phyloP scores from a whole-genome alignment of 2,329 filamentous ascomycete genomes.

The Epichloe uncinata region DNA sequence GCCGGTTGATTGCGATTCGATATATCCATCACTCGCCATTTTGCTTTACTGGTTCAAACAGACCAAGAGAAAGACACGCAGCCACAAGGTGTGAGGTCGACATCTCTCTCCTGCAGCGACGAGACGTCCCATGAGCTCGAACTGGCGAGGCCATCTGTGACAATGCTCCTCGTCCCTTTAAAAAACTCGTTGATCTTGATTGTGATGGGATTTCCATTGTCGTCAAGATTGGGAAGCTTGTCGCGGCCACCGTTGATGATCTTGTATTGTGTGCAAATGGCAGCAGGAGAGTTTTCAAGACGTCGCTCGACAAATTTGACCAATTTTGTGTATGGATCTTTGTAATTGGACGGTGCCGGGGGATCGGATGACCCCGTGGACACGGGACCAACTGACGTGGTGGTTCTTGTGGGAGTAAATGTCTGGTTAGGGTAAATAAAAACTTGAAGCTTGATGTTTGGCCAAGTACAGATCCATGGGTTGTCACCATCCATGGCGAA shows the following conservation, averaged over 20 bases:
- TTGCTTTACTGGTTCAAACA: not conserved
- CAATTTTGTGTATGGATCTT: conserved; percentile 33
- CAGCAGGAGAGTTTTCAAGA: conserved; percentile 16
- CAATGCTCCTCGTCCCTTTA: not conserved
- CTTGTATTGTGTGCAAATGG: conserved; percentile 35
- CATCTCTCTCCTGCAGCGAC: conserved; percentile 4
- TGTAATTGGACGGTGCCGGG: conserved; percentile 6
- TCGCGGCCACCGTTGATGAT: conserved; percentile 26
- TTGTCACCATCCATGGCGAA: conserved; percentile 31
- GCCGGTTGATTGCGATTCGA: not conserved
- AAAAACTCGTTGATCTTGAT: conserved; percentile 30
- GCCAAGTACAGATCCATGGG: conserved; percentile 48
- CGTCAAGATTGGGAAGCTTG: conserved; percentile 19
- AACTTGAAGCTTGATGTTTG: conserved; percentile 38
- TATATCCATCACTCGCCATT: not conserved
- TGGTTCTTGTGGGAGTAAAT: conserved; percentile 20
- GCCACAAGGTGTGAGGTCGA: conserved; percentile 3
- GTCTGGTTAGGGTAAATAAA: conserved; percentile 45
- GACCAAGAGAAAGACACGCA: conserved; percentile 6
- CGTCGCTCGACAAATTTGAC: conserved; percentile 44
- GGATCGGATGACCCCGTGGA: not conserved
- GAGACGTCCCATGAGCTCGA: not conserved
- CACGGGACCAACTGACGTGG: not conserved
- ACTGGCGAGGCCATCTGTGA: conserved; percentile 3
- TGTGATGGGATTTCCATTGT: conserved; percentile 25